Conservation (phyloP, 495 filamentous ascomycete species). For the Neurospora sp. region DNA sequence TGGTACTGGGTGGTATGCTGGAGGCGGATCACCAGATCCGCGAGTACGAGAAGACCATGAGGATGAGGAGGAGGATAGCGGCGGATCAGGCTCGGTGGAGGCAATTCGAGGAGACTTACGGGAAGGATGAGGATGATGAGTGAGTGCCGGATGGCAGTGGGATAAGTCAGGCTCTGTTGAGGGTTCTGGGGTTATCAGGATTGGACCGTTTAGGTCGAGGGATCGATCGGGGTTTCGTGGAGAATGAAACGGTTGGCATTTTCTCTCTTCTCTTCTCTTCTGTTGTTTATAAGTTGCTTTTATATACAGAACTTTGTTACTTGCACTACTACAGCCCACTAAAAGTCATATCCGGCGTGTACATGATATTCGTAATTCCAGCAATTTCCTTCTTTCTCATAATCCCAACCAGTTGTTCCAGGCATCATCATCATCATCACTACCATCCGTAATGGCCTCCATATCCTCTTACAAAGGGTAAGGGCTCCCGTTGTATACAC, state of each 20-base stretch:
- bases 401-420: not conserved
- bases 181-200: not conserved
- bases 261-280: not conserved
- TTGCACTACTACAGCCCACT: not conserved
- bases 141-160: slow-evolving; percentile 1
- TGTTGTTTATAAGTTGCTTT: not conserved
- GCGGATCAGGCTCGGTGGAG: slow-evolving; percentile 54
- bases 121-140: slow-evolving; percentile 26
- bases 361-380: not conserved
- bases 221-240: not conserved
- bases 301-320: not conserved
- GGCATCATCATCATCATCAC: not conserved
- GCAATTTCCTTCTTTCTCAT: not conserved
- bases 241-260: not conserved
- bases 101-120: slow-evolving; percentile 34
- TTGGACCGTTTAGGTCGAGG: not conserved
- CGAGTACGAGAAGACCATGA: slow-evolving; percentile 52
- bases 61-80: slow-evolving; percentile 53
- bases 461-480: not conserved
- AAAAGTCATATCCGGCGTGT: not conserved
- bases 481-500: not conserved
- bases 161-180: not conserved
- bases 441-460: not conserved
- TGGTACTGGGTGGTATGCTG: slow-evolving; percentile 77
- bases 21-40: slow-evolving; percentile 70